A percentile compares a stretch with the other conserved stretches of the same genome.
These are phyloP conservation scores for Podaxis sp. DNA, from an alignment of 768 basidiomycete species.

Conservation along the genomic window DNA sequence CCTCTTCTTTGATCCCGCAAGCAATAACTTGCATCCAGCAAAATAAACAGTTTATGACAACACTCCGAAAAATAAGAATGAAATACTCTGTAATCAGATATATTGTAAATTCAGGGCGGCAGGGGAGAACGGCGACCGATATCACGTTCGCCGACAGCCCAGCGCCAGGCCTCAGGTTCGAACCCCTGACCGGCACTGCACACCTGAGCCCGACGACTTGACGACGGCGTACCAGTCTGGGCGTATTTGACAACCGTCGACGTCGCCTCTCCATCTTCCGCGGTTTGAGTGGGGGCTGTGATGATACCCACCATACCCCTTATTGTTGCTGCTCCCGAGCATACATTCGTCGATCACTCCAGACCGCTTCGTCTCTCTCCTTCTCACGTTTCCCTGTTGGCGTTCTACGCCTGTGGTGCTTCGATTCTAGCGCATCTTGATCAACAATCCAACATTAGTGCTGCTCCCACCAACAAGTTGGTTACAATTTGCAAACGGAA, in stretches of 20 bases:
- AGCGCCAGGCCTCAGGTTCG: too few species aligned
- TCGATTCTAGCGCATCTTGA: constrained; percentile 20
- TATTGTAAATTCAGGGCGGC: too few species aligned
- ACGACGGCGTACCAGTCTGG: background rate
- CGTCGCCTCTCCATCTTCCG: background rate
- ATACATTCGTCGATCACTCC: constrained; percentile 11
- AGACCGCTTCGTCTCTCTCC: constrained; percentile 18
- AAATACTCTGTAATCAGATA: background rate
- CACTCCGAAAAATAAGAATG: background rate
- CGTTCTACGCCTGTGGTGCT: constrained; percentile 26
- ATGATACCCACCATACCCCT: constrained; percentile 13
- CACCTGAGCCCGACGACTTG: background rate
- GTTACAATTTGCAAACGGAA: constrained; percentile 13
- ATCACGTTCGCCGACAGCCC: too few species aligned
- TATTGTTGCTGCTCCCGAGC: constrained; percentile 17
- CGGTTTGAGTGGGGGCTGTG: constrained; percentile 6
- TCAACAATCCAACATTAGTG: constrained; percentile 51
- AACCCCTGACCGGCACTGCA: too few species aligned
- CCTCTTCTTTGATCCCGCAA: background rate
- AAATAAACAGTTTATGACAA: background rate
- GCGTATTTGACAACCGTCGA: background rate
- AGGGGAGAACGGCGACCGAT: background rate
- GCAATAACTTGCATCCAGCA: background rate
- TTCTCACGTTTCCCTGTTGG: constrained; percentile 19
- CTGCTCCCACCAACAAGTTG: constrained; percentile 62